Evolutionary conservation across 345 rosid genomes (phyloP), one percentile per base, ranked within the genome.

Genomic region (Salix koriyanagi): DNA sequence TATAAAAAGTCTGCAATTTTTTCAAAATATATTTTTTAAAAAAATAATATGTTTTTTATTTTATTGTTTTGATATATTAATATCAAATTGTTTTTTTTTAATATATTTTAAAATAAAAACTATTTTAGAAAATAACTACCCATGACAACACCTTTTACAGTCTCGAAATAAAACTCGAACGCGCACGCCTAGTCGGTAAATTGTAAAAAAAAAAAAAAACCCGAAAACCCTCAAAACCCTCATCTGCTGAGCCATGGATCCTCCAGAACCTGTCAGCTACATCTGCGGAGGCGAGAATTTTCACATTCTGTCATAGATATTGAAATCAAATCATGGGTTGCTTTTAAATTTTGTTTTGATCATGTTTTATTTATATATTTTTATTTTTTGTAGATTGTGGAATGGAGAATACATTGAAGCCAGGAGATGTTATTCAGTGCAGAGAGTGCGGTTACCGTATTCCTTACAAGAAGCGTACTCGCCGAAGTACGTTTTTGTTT

Each of bases 371-470:
- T 25, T 50, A 8, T 68, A 42, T 19, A 36, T 18, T 8, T 52
- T 1, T 56, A 46, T 50, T 78, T 48, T 42, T 19, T 23, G 72
- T 69, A 86, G 97, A 95, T 79, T 95, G 98, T 80, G 98, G 99
- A 42, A 85, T 88, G 81, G 98, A 93, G 79, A 90, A 87, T 71
- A 86, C 90, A 10, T 67, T 90, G 86, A 91, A 91, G 92, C 74
- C 90, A 1, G 98, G 92, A 6, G 97, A 93, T 77, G 92, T 91
- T 65, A 89, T 93, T n/a, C 96, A 93, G 73, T 95, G 99, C 91
- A 79, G 93, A 11, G 98, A 95, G 83, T 93, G 99, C 67, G 99
- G 98, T 41, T 91, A 91, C 77, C 97, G 98, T 81, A 93, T 93
- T 42, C 88, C 93, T 8, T 93, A 89, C 85, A 93, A 95, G 90